phyloP scores from a whole-genome alignment of 352 stramenopile genomes.

The Pythium brachiatum region DNA sequence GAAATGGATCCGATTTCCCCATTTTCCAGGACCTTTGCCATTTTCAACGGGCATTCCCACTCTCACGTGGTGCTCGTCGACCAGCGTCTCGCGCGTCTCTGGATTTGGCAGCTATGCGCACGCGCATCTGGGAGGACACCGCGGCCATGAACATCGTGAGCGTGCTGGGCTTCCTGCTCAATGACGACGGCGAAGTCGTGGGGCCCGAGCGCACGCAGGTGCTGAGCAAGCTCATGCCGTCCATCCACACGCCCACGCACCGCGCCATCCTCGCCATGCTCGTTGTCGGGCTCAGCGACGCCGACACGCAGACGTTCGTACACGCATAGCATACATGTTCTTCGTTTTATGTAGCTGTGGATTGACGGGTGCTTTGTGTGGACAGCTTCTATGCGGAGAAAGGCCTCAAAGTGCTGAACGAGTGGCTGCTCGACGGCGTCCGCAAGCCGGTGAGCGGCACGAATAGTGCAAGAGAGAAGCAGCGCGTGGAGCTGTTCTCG shows the following conservation, averaged over 20 bases:
- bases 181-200: conserved; percentile 75
- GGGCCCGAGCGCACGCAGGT: conserved; percentile 71
- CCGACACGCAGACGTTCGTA: conserved; percentile 61
- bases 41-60: not conserved
- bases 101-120: conserved; percentile 41
- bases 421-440: conserved; percentile 59
- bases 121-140: conserved; percentile 75
- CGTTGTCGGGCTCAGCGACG: conserved; percentile 61
- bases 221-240: conserved; percentile 82
- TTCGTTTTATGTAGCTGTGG: too few relatives aligned
- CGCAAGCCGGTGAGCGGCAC: conserved; percentile 26
- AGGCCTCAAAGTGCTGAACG: conserved; percentile 70
- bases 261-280: conserved; percentile 77
- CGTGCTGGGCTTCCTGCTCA: conserved; percentile 78
- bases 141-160: conserved; percentile 80
- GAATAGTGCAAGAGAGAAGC: conserved; percentile 51
- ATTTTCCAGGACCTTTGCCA: conserved; percentile 4
- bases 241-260: conserved; percentile 76
- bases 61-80: not conserved
- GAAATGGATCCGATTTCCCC: not conserved
- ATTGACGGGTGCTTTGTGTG: not conserved
- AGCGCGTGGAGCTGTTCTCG: conserved; percentile 65
- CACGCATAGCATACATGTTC: too few relatives aligned
- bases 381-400: conserved; percentile 68
- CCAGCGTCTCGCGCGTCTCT: not conserved